Evolutionary conservation across 768 basidiomycete species (phyloP).

Genomic region (Clathrus columnatus): DNA sequence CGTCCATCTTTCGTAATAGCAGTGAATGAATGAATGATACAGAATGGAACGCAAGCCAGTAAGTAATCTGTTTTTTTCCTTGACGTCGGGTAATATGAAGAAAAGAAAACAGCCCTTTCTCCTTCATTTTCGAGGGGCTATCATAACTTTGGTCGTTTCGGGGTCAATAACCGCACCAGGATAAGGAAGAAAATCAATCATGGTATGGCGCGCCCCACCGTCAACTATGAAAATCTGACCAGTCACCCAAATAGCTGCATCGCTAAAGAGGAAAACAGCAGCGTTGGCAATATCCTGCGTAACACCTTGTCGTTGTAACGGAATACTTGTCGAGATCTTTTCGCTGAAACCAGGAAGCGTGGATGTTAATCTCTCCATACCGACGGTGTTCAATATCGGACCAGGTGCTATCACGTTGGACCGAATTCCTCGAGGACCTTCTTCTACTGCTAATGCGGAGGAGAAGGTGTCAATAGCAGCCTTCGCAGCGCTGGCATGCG

Average conservation of each 20-base stretch:
- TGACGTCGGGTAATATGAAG: too few species aligned
- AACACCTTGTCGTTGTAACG: constrained; percentile 45
- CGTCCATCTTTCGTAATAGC: too few species aligned
- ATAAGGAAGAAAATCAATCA: constrained; percentile 44
- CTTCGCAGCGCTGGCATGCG: constrained; percentile 91
- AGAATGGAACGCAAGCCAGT: too few species aligned
- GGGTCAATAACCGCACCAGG: constrained; percentile 58
- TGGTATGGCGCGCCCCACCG: constrained; percentile 51
- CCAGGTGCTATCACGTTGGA: constrained; percentile 84
- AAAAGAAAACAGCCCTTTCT: too few species aligned
- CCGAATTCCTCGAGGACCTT: constrained; percentile 89
- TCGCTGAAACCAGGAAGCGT: constrained; percentile 4
- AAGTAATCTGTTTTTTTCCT: too few species aligned
- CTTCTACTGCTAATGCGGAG: constrained; percentile 81
- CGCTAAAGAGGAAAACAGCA: constrained; percentile 74
- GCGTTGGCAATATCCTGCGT: constrained; percentile 61
- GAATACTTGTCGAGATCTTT: constrained; percentile 10
- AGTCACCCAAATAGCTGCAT: constrained; percentile 66
- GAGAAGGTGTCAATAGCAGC: constrained; percentile 89
- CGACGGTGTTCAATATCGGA: constrained; percentile 71
- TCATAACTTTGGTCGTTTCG: constrained; percentile 36
- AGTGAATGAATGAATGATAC: too few species aligned
- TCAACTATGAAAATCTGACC: constrained; percentile 71
- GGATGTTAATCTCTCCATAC: constrained; percentile 22
- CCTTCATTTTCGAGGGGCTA: constrained; percentile 32